A percentile compares a stretch with the other conserved stretches of the same genome.
phyloP scores from a whole-genome alignment of 2,329 filamentous ascomycete genomes.

The Colletotrichum paranaense region DNA sequence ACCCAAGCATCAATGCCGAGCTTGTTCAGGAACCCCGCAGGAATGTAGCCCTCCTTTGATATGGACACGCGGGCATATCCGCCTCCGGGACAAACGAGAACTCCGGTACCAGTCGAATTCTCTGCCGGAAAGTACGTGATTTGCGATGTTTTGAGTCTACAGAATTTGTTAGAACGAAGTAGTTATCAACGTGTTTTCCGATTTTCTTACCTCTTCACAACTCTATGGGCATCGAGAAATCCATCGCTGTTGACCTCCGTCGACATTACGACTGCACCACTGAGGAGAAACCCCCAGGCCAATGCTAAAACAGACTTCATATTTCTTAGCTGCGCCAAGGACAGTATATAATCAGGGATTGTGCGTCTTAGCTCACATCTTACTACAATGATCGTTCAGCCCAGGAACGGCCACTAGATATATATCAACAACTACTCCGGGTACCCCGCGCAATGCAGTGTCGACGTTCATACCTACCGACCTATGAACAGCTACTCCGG shows the following conservation, averaged over 20 bases:
- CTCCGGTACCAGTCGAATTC: conserved; percentile 30
- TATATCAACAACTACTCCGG: not conserved
- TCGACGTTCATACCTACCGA: not conserved
- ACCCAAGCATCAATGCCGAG: conserved; percentile 38
- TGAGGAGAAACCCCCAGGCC: not conserved
- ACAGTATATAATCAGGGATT: not conserved
- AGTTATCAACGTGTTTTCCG: too few relatives aligned
- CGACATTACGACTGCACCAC: not conserved
- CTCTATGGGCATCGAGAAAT: not conserved
- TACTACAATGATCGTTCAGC: not conserved
- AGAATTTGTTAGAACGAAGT: not conserved
- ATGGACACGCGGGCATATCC: conserved; percentile 35
- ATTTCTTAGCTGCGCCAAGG: not conserved
- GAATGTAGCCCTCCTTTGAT: conserved; percentile 32
- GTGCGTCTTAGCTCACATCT: not conserved
- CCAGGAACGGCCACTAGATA: not conserved
- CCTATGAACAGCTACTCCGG: not conserved
- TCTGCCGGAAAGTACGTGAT: conserved; percentile 26
- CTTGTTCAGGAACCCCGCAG: conserved; percentile 34
- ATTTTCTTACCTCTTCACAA: conserved; percentile 14
- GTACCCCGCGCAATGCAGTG: not conserved
- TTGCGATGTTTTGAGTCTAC: conserved; percentile 20
- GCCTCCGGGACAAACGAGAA: conserved; percentile 38
- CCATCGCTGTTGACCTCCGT: not conserved
- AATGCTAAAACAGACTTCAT: conserved; percentile 13